Evolutionary conservation across 768 basidiomycete genomes (phyloP).

Genomic region (Pisolithus albus): DNA sequence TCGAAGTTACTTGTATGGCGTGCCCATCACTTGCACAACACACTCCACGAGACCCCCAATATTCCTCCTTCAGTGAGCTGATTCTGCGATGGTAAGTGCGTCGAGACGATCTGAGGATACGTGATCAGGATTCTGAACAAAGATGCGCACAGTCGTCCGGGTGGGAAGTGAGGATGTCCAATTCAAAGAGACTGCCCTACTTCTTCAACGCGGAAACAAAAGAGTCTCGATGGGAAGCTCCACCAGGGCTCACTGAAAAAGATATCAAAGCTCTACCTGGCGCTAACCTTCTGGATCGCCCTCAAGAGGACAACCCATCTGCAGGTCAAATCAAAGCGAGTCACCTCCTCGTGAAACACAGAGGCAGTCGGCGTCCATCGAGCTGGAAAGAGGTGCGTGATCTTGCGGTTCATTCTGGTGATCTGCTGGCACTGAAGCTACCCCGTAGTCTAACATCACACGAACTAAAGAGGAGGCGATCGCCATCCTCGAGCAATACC

Average conservation of each 20-base stretch:
- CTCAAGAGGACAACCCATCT: constrained; percentile 16
- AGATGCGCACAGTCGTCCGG: not conserved
- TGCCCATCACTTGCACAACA: not conserved
- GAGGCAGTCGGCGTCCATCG: constrained; percentile 65
- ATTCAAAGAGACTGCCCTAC: constrained; percentile 72
- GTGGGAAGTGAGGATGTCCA: constrained; percentile 90
- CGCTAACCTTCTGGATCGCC: constrained; percentile 30
- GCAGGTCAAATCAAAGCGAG: constrained; percentile 73
- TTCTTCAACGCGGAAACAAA: constrained; percentile 74
- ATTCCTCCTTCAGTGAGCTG: not conserved
- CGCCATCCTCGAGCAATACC: constrained; percentile 60
- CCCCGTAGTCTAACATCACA: constrained; percentile 62
- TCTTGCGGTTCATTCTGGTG: constrained; percentile 1
- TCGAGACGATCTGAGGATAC: not conserved
- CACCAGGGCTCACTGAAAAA: constrained; percentile 52
- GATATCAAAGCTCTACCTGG: constrained; percentile 62
- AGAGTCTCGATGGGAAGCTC: constrained; percentile 76
- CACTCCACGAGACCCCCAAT: not conserved
- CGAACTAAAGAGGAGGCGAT: constrained; percentile 87
- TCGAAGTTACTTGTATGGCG: no score
- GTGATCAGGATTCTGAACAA: not conserved
- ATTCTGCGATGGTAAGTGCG: not conserved
- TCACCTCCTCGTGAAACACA: constrained; percentile 92
- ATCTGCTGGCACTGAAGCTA: not conserved
- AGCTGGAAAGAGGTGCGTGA: constrained; percentile 77